Percentiles rank a stretch among this genome's conserved stretches.
Conservation (phyloP, 768 basidiomycete genomes). For the Lactarius hatsudake region DNA sequence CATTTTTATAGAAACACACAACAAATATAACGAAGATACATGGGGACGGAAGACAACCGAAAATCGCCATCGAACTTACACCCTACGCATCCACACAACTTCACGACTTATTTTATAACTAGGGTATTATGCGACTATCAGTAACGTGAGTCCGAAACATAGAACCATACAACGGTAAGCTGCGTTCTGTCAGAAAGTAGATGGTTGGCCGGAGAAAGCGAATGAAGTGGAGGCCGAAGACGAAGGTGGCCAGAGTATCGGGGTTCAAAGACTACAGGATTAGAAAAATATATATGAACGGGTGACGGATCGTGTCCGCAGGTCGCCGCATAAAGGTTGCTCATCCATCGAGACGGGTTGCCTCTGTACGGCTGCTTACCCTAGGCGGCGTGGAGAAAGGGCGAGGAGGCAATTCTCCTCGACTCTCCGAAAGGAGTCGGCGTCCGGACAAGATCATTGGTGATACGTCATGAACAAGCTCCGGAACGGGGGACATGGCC, state of each 20-base stretch:
- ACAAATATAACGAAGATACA: neutral
- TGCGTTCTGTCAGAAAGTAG: neutral
- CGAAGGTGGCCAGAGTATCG: constrained; percentile 8
- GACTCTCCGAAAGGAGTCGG: neutral
- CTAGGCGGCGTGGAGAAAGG: constrained; percentile 25
- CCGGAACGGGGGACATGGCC: neutral
- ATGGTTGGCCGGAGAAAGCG: neutral
- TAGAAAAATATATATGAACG: neutral
- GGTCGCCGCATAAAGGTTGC: neutral
- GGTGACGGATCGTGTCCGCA: neutral
- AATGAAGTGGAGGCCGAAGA: neutral
- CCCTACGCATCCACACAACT: neutral
- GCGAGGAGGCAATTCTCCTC: constrained; percentile 18
- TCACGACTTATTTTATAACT: constrained; percentile 3
- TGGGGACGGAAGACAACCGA: neutral
- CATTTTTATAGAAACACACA: neutral
- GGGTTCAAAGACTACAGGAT: neutral
- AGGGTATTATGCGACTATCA: neutral
- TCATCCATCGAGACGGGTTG: neutral
- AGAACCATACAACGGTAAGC: constrained; percentile 9
- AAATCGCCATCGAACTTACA: neutral
- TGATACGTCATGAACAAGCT: constrained; percentile 8
- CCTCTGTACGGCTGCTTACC: constrained; percentile 13
- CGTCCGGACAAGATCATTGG: neutral
- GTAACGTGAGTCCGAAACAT: neutral